Evolutionary conservation across 2,329 filamentous ascomycete species (phyloP).

Genomic region (Neonectria ditissima): DNA sequence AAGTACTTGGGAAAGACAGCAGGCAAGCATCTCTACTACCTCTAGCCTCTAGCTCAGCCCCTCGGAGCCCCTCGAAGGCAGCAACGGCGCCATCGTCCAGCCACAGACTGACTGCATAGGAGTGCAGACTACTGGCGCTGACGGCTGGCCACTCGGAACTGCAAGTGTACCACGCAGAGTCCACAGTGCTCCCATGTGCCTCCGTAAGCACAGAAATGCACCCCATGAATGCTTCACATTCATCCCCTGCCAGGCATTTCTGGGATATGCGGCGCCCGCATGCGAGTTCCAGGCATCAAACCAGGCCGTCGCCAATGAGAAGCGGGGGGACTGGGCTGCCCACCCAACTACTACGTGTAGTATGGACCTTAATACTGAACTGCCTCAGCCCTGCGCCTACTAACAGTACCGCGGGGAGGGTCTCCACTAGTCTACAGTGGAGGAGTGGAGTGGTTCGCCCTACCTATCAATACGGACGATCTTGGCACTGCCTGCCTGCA

Average conservation of each 20-base stretch:
- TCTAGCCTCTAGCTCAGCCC: conserved; percentile 10
- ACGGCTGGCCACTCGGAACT: not conserved
- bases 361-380: too few relatives aligned
- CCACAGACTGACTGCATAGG: too few relatives aligned
- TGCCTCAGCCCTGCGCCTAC: conserved; percentile 8
- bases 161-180: not conserved
- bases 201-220: not conserved
- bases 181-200: not conserved
- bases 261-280: not conserved
- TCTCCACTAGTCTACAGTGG: not conserved
- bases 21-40: not conserved
- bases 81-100: conserved; percentile 12
- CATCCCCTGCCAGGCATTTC: too few relatives aligned
- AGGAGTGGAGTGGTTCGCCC: not conserved
- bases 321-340: too few relatives aligned
- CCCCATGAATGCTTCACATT: not conserved
- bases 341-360: too few relatives aligned
- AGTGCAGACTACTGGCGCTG: too few relatives aligned
- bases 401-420: too few relatives aligned
- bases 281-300: not conserved
- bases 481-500: conserved; percentile 6
- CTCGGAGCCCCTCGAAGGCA: conserved; percentile 9
- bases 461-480: not conserved
- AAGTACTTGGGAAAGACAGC: not conserved
- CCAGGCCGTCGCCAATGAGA: too few relatives aligned